Conservation (phyloP, 106 monocot species). For the Acorus gramineus region DNA sequence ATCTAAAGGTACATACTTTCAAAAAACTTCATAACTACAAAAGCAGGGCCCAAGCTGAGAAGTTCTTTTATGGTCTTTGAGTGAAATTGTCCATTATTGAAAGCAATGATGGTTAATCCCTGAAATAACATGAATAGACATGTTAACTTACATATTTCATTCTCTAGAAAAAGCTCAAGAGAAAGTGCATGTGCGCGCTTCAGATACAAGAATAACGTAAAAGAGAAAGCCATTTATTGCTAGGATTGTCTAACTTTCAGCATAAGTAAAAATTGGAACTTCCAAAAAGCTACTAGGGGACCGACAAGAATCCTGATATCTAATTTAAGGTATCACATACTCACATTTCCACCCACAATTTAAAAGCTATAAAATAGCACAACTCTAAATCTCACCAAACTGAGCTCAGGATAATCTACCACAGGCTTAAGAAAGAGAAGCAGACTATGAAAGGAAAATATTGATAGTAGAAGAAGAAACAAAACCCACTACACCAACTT, state of each 20-base stretch:
- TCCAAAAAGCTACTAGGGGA: no score
- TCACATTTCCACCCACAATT: background rate
- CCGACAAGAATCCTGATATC: no score
- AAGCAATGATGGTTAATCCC: constrained; percentile 93
- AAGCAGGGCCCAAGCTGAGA: constrained; percentile 90
- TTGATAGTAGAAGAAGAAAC: no score
- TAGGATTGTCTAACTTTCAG: background rate
- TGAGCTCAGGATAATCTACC: no score
- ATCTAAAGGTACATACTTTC: constrained; percentile 36
- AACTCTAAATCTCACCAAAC: no score
- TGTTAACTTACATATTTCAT: no score
- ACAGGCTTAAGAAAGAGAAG: no score
- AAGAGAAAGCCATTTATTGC: background rate
- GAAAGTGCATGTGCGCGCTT: no score
- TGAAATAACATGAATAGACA: constrained; percentile 4
- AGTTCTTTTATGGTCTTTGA: constrained; percentile 37
- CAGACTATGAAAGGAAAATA: no score
- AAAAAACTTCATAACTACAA: constrained; percentile 76
- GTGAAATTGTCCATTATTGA: constrained; percentile 44
- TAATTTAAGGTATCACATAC: no score
- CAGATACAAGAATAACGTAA: background rate
- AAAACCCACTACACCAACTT: no score
- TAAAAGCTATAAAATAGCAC: background rate
- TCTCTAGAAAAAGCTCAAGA: no score
- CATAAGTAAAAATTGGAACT: background rate